A percentile compares a stretch with the other conserved stretches of the same genome.
phyloP scores from a whole-genome alignment of 176 grass and related monocot species.

The Aegilops umbellulata region DNA sequence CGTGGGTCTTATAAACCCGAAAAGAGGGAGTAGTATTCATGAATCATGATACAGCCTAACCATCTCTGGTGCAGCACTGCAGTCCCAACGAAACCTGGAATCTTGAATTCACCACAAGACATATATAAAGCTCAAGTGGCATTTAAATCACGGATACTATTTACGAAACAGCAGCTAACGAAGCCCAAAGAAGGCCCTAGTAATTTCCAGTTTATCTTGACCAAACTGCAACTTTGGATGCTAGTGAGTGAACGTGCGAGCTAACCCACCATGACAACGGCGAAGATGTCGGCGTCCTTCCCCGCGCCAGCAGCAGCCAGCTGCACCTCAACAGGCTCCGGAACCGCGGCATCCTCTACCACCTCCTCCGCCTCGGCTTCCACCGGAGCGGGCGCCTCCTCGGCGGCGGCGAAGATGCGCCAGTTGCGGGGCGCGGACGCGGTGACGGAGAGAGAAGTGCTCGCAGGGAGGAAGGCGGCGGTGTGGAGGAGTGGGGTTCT shows the following conservation, averaged over 20 bases:
- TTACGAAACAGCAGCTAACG: not conserved
- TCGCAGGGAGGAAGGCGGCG: not conserved
- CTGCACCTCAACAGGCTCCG: conserved; percentile 72
- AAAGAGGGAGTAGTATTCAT: no score
- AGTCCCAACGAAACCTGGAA: not conserved
- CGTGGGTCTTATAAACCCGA: no score
- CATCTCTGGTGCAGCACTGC: not conserved
- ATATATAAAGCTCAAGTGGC: not conserved
- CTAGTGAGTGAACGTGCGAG: not conserved
- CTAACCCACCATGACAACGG: conserved; percentile 75
- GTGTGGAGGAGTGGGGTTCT: conserved; percentile 4
- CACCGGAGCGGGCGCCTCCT: conserved; percentile 26
- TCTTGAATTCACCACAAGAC: not conserved
- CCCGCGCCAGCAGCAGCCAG: conserved; percentile 46
- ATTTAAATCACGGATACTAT: not conserved
- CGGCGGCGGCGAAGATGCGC: conserved; percentile 36
- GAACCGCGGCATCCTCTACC: conserved; percentile 21
- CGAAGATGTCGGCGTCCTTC: conserved; percentile 87
- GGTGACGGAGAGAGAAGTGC: not conserved
- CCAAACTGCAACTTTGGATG: not conserved
- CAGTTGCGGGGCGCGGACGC: conserved; percentile 4
- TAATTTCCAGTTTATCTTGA: not conserved
- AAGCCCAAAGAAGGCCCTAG: not conserved
- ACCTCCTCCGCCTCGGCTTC: conserved; percentile 31
- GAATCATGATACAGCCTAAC: not conserved